Evolutionary conservation across 805 yeast species (phyloP), one percentile per base, ranked within the genome.

Genomic region (Saccharomycopsis malanga): DNA sequence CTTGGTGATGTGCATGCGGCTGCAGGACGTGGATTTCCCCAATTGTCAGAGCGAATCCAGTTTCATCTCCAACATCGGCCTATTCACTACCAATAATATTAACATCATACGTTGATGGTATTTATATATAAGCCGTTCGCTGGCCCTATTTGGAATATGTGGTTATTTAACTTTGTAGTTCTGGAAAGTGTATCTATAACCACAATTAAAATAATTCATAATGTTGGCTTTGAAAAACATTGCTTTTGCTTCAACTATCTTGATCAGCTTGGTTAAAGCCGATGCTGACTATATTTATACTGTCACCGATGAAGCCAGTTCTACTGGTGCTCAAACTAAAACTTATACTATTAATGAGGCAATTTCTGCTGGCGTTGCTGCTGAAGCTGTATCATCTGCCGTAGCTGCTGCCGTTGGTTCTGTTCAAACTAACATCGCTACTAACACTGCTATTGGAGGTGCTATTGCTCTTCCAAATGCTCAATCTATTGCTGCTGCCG

Each of bases 281-380:
- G 21, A 45, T 4, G 38, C 49, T 17, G 41, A 23, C 29, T 45
- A 39, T 24, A 35, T 45, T 18, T 42, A 42, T 43, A 47, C 50
- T 29, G 34, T 36, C 24, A 42, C 50, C 17, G 35, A 38, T 14
- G 44, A 47, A 23, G 4, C 24, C 29, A 30, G 56, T 35, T 41
- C 50, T 38, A 53, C 58, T 36, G 53, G 52, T 40, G 34, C 35
- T 21, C 37, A 29, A 15, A 44, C 43, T 25, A 32, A 27, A 17
- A 43, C 42, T 18, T 23, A 24, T 34, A 48, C 40, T 25, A 40
- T 37, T 24, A 25, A 36, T 12, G 44, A 50, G 39, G 54, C 59
- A 34, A 56, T 52, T 52, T 50, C 59, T 42, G 52, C 52, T 34
- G 42, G 49, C 17, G 55, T 60, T 43, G 63, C 66, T 53, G 65